phyloP scores from a whole-genome alignment of 192 early-diverging fungal species.

The Entomortierella lignicola region DNA sequence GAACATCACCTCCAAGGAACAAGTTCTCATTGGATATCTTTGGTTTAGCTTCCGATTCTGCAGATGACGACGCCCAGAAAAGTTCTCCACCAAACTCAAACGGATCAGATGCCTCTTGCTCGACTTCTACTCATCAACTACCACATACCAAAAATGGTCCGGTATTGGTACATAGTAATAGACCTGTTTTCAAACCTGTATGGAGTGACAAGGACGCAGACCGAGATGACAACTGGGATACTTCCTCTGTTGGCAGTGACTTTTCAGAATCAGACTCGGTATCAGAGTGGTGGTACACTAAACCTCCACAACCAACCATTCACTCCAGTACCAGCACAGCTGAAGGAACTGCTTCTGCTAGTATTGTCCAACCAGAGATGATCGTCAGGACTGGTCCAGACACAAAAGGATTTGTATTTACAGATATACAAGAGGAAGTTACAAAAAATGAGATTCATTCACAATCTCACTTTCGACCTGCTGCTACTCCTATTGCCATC shows the following conservation, averaged over 20 bases:
- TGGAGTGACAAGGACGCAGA: constrained; percentile 36
- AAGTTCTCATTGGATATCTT: background rate
- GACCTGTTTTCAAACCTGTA: constrained; percentile 23
- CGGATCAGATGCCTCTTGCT: background rate
- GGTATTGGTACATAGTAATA: constrained; percentile 19
- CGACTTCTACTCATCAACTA: background rate
- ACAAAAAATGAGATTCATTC: background rate
- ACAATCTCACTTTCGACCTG: background rate
- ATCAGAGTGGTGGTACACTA: constrained; percentile 47
- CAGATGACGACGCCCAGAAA: background rate
- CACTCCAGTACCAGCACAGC: constrained; percentile 11
- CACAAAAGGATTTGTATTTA: background rate
- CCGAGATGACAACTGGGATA: constrained; percentile 46
- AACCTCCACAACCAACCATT: constrained; percentile 25
- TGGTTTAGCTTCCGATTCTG: background rate
- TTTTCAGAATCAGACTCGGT: constrained; percentile 37
- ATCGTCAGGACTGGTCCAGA: constrained; percentile 8
- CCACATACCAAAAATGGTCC: constrained; percentile 4
- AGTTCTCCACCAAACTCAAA: constrained; percentile 14
- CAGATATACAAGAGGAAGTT: constrained; percentile 2
- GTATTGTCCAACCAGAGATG: constrained; percentile 25
- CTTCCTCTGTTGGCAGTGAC: constrained; percentile 32
- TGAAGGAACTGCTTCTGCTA: constrained; percentile 5
- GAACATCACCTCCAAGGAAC: constrained; percentile 11
- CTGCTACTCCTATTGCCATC: background rate